Evolutionary conservation across 202 grass and related monocot species (phyloP), one percentile per base, ranked within the genome.

Genomic region (Zizania palustris): DNA sequence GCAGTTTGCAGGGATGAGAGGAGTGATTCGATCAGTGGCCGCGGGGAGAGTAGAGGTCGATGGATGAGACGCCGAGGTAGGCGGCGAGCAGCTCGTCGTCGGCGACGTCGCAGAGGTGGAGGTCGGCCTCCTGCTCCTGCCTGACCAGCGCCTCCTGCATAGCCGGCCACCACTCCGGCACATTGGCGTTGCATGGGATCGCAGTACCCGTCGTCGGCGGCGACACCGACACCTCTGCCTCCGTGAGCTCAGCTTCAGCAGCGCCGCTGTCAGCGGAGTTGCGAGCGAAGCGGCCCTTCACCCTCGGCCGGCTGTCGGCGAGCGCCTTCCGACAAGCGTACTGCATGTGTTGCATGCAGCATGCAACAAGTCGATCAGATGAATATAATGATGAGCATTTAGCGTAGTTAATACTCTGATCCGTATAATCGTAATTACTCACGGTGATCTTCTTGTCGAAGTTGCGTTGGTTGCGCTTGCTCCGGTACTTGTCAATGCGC

Each of bases 361-460:
- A n/a, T n/a, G n/a, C n/a, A 28, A 28, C 28, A 28, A 28, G 28
- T 2, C 28, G 28, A 28, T 28, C 28, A 28, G 28, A 28, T 28
- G 28, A 28, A 28, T n/a, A n/a, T n/a, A n/a, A n/a, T 28, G 28
- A 28, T 28, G 28, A 28, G 28, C 28, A 28, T 28, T 28, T 28
- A 28, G 28, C 28, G 28, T 28, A 28, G 28, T 28, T 28, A 28
- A 28, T 28, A 28, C 28, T 28, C 28, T 28, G 28, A 28, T 28
- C 28, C 28, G 2, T 28, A 28, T 28, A 28, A 28, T 28, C 2
- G n/a, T 28, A 54, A 1, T 2, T 11, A 73, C 69, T 0, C 54
- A 96, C 93, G 22, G 83, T 93, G 80, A 87, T 97, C 74, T 93
- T 97, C 65, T 90, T 97, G n/a, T 90, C 74, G 90, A 97, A 97